Evolutionary conservation across 2,329 filamentous ascomycete genomes (phyloP), one percentile per base, ranked within the genome.

Genomic region (Mycosphaerella sp.): DNA sequence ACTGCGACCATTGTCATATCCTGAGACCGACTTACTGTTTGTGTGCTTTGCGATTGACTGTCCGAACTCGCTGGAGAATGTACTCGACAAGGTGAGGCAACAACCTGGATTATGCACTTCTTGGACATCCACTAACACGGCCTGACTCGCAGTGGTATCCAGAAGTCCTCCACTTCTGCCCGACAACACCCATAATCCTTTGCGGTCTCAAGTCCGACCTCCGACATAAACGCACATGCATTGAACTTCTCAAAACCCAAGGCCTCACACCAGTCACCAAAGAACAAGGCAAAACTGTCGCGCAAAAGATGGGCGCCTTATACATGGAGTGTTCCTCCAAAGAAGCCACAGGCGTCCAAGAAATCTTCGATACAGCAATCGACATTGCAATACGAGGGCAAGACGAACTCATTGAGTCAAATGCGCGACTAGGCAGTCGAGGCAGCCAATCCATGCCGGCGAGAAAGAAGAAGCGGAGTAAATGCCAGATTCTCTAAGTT

Each of bases 251-350:
- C 72, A 96, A 95, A 75, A 95, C 91, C 13, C 93, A 98, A 71
- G 93, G 93, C 42, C 80, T 98, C 53, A 97, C 91, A 2, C 93
- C 93, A 4, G 91, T 98, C 43, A 96, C 90, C 1, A 82, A 84
- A 44, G 87, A 95, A 63, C 91, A 98, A 72, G 93, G 91, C 57
- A 80, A 86, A 67, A 79, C 82, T 7, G 90, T 98, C 21, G 90
- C 93, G 50, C 81, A 85, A 66, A 93, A 91, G 74, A 98, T 98
- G 93, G 84, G 84, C 57, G 93, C 93, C 10, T 79, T 84, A 66
- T 98, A 98, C 75, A 91, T 95, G 81, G 93, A 98, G 74, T 98
- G 93, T 79, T 95, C 89, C 68, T 95, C 89, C 72, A 97, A 97
- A 73, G 93, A 96, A 73, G 93, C 95, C 85, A 82, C 79, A 48